phyloP scores from a whole-genome alignment of 2,329 filamentous ascomycete genomes.

The Aschersonia sp. region DNA sequence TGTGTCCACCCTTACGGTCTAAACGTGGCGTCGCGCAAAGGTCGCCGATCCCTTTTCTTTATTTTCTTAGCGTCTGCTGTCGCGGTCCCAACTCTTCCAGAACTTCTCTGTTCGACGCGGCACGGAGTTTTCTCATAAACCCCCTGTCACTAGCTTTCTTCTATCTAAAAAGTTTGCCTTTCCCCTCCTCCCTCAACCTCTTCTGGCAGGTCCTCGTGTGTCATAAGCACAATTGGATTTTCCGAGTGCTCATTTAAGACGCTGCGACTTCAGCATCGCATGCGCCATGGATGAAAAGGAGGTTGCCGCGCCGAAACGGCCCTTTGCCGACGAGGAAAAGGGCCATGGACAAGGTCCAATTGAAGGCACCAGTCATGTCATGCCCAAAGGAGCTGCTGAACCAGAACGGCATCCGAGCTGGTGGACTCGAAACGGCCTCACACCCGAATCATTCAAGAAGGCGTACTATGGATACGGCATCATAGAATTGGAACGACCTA shows the following conservation, averaged over 20 bases:
- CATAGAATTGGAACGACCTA: conserved; percentile 24
- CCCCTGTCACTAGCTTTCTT: background rate
- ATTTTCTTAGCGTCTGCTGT: background rate
- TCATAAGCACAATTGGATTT: background rate
- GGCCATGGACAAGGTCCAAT: background rate
- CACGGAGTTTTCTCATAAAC: background rate
- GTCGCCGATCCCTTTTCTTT: background rate
- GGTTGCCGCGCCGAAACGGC: background rate
- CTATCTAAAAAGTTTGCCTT: background rate
- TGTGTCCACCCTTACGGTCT: background rate
- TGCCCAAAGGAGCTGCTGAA: conserved; percentile 4
- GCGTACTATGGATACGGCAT: conserved; percentile 17
- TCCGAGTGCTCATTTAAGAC: too few relatives aligned
- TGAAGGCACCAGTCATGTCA: conserved; percentile 6
- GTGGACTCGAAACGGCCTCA: conserved; percentile 22
- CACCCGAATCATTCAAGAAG: conserved; percentile 21
- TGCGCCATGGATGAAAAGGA: background rate
- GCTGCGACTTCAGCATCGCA: background rate
- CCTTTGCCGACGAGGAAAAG: conserved; percentile 1
- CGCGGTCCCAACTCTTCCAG: background rate
- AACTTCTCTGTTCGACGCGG: background rate
- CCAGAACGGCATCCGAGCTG: conserved; percentile 14
- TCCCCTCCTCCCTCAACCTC: background rate
- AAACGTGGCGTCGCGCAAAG: background rate
- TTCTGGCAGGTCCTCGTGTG: background rate